phyloP scores from a whole-genome alignment of 129 eudicot species.

The Kitagawia praeruptora region DNA sequence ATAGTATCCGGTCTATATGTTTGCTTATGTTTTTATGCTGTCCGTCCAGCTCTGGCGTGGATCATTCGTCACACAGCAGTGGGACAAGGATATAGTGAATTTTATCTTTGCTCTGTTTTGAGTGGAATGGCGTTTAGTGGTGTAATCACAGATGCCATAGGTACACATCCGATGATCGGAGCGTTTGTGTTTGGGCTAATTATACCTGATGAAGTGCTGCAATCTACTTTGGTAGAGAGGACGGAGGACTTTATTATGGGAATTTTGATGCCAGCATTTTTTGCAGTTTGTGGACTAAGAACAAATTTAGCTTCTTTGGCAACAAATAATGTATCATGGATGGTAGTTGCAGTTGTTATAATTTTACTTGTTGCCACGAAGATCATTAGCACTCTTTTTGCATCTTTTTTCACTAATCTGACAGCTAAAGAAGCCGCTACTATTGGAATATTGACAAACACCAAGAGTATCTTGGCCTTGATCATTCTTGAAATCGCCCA shows the following conservation, averaged over 20 bases:
- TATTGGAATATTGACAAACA: constrained; percentile 32
- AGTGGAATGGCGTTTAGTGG: constrained; percentile 26
- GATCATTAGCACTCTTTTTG: constrained; percentile 16
- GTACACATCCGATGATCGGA: constrained; percentile 54
- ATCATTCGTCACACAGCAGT: constrained; percentile 16
- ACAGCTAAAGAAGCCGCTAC: constrained; percentile 18
- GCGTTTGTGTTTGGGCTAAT: constrained; percentile 45
- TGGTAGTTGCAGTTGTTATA: not conserved
- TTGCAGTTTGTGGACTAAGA: constrained; percentile 26
- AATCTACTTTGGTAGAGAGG: constrained; percentile 32
- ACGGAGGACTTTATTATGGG: constrained; percentile 44
- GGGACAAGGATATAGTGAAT: constrained; percentile 43
- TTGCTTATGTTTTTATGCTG: constrained; percentile 9
- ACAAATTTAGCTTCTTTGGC: constrained; percentile 19
- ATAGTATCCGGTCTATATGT: not conserved
- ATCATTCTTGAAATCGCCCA: constrained; percentile 36
- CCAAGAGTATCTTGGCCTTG: constrained; percentile 40
- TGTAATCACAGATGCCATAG: constrained; percentile 27
- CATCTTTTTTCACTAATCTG: constrained; percentile 15
- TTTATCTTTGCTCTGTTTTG: constrained; percentile 22
- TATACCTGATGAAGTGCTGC: constrained; percentile 45
- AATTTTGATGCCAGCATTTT: constrained; percentile 42
- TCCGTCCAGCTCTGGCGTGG: constrained; percentile 28
- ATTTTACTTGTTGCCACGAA: constrained; percentile 5
- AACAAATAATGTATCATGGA: not conserved